Evolutionary conservation across 441 rosid species (phyloP).

Genomic region (Populus tomentosa): DNA sequence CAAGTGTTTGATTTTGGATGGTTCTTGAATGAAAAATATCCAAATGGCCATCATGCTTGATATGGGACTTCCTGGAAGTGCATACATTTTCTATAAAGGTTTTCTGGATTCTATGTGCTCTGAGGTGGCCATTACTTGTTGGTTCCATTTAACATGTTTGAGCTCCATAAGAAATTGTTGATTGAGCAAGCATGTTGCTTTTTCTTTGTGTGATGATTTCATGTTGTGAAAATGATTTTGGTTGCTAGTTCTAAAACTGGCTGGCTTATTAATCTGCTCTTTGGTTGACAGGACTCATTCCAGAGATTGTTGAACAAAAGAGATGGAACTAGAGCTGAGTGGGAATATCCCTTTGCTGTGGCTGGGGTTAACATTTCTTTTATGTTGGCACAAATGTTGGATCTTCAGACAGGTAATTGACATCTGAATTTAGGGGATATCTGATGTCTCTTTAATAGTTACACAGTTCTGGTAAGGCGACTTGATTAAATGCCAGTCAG

Average conservation of each 20-base stretch:
- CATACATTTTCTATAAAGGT: not conserved
- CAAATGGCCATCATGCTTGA: too few species aligned
- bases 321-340: conserved; percentile 61
- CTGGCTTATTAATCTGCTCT: not conserved
- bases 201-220: not conserved
- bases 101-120: not conserved
- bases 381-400: conserved; percentile 59
- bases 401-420: conserved; percentile 52
- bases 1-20: too few species aligned
- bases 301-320: conserved; percentile 57
- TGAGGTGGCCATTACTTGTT: not conserved
- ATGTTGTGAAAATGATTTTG: not conserved
- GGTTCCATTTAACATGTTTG: not conserved
- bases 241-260: not conserved
- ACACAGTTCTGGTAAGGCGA: not conserved
- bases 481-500: not conserved
- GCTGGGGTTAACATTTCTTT: conserved; percentile 75
- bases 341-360: conserved; percentile 84
- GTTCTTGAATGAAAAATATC: too few species aligned
- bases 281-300: conserved; percentile 46
- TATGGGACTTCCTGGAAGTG: not conserved
- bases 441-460: not conserved
- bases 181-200: not conserved
- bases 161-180: not conserved
- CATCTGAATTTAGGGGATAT: not conserved